Conservation (phyloP, 1,284 basidiomycete genomes). For the Porodaedalea pini region DNA sequence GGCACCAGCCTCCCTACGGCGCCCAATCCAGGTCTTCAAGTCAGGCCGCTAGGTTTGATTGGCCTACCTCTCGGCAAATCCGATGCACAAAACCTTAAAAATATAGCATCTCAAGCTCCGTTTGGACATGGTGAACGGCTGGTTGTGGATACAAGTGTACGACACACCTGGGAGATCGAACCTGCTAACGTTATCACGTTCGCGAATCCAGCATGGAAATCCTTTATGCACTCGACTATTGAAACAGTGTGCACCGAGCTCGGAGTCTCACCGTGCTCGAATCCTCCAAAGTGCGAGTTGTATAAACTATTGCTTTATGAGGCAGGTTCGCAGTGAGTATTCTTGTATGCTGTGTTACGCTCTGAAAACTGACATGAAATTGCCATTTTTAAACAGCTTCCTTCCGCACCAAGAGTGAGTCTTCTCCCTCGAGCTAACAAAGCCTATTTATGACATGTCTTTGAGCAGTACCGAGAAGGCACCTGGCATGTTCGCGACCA, state of each 20-base stretch:
- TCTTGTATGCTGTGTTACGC: background rate
- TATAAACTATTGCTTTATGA: slow-evolving; percentile 47
- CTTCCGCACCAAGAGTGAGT: slow-evolving; percentile 32
- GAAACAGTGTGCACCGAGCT: slow-evolving; percentile 33
- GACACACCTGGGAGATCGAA: slow-evolving; percentile 40
- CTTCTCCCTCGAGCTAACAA: background rate
- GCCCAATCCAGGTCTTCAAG: slow-evolving; percentile 28
- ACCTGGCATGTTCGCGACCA: slow-evolving; percentile 43
- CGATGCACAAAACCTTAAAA: slow-evolving; percentile 36
- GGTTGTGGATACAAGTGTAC: slow-evolving; percentile 35
- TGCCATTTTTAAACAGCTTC: slow-evolving; percentile 21
- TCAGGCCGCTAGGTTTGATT: slow-evolving; percentile 28
- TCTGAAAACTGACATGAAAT: background rate
- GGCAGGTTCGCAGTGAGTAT: slow-evolving; percentile 41
- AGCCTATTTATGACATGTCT: background rate
- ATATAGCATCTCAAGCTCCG: slow-evolving; percentile 33
- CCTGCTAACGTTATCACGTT: slow-evolving; percentile 27
- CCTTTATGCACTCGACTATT: slow-evolving; percentile 28
- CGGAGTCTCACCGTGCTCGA: slow-evolving; percentile 29
- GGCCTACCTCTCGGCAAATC: slow-evolving; percentile 38
- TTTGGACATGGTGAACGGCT: slow-evolving; percentile 37
- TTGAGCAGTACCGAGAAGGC: slow-evolving; percentile 37
- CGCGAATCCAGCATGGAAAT: slow-evolving; percentile 34
- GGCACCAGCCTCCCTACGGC: slow-evolving; percentile 25
- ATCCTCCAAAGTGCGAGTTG: slow-evolving; percentile 35